Conservation (phyloP, 164 flowering plant genomes). For the Magnolia sinica region DNA sequence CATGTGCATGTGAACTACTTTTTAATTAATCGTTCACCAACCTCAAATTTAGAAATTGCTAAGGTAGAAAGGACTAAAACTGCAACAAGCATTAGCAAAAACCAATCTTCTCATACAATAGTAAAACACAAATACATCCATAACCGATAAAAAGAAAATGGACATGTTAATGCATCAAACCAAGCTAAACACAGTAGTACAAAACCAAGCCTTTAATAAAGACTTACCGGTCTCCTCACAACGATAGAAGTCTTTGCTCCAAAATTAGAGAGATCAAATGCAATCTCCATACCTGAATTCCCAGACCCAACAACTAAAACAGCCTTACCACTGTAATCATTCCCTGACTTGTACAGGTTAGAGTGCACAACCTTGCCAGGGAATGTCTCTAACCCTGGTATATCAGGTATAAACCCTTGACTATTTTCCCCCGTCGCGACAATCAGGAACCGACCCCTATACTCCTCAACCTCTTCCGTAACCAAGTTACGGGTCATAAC, state of each 20-base stretch:
- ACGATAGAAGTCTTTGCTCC: slow-evolving; percentile 46
- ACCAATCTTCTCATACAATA: too few relatives aligned
- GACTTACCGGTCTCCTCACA: slow-evolving; percentile 2
- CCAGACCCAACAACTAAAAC: slow-evolving; percentile 77
- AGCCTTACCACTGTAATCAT: slow-evolving; percentile 20
- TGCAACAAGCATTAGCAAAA: too few relatives aligned
- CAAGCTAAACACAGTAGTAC: too few relatives aligned
- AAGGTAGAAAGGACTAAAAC: too few relatives aligned
- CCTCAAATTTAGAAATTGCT: too few relatives aligned
- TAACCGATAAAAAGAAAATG: too few relatives aligned
- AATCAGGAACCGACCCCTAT: slow-evolving; percentile 35
- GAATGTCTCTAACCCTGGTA: slow-evolving; percentile 40
- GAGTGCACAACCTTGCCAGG: slow-evolving; percentile 44
- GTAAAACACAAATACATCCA: too few relatives aligned
- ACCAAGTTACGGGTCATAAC: not conserved
- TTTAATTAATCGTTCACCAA: too few relatives aligned
- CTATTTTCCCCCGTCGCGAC: slow-evolving; percentile 62
- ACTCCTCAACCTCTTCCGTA: slow-evolving; percentile 27
- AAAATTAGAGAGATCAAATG: slow-evolving; percentile 37
- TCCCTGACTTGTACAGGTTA: slow-evolving; percentile 40
- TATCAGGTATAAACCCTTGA: slow-evolving; percentile 35
- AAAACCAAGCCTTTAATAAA: not conserved
- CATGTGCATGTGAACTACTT: too few relatives aligned
- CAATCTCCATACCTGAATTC: slow-evolving; percentile 81
- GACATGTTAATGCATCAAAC: too few relatives aligned